Conservation (phyloP, 306 rosid species). For the Rosa multiflora region DNA sequence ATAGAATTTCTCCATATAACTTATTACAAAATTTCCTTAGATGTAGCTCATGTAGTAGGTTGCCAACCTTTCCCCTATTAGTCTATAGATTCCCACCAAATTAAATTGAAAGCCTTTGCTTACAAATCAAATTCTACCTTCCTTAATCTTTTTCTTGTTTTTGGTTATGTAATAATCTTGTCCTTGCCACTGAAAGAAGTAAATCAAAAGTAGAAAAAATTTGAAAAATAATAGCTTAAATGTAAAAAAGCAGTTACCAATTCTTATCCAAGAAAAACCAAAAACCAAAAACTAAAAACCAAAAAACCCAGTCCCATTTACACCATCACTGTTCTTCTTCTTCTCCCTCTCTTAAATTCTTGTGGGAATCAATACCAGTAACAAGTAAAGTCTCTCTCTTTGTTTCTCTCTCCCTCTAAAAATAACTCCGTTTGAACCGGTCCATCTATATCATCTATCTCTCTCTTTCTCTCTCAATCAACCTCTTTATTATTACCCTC, state of each 20-base stretch:
- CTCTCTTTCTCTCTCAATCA: conserved; percentile 29
- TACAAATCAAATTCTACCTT: neutral
- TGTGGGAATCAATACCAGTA: neutral
- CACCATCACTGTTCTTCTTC: conserved; percentile 10
- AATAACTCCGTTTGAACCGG: conserved; percentile 86
- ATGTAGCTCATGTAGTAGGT: conserved; percentile 1
- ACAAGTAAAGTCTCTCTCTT: conserved; percentile 13
- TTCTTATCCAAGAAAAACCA: neutral
- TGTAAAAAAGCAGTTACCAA: neutral
- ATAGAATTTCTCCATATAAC: neutral
- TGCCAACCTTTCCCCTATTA: neutral
- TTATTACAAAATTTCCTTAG: neutral
- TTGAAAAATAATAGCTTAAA: too few relatives aligned
- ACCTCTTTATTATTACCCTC: conserved; percentile 24
- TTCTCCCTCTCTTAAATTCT: neutral
- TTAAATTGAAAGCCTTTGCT: neutral
- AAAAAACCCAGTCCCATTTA: neutral
- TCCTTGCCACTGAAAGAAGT: neutral
- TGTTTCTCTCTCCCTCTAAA: conserved; percentile 29
- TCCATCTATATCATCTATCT: conserved; percentile 33
- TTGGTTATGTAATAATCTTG: neutral
- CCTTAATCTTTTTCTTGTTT: neutral
- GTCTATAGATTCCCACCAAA: neutral
- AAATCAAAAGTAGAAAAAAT: neutral
- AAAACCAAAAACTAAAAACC: too few relatives aligned